phyloP scores from a whole-genome alignment of 345 rosid genomes.

The Pseudoturritis turrita region DNA sequence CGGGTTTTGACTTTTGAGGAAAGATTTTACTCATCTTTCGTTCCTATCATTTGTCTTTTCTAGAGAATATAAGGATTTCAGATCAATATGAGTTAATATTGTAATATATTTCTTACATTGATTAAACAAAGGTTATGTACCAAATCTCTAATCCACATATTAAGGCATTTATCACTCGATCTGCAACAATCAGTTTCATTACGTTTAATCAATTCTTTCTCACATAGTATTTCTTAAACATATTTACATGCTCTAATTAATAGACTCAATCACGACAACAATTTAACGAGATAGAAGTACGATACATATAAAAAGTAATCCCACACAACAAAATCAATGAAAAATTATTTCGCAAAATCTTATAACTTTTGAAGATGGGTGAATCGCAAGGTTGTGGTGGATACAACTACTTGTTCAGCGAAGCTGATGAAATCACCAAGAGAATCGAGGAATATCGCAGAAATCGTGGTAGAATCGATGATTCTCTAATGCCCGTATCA shows the following conservation, averaged over 20 bases:
- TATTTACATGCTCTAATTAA: constrained; percentile 7
- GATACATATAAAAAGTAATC: background rate
- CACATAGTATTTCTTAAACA: background rate
- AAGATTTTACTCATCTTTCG: background rate
- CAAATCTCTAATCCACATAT: background rate
- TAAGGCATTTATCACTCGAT: background rate
- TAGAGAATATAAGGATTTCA: background rate
- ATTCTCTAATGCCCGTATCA: background rate
- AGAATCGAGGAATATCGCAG: background rate
- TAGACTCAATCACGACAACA: constrained; percentile 5
- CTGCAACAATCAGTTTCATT: background rate
- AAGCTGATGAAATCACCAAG: constrained; percentile 21
- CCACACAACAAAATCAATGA: background rate
- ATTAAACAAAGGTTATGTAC: background rate
- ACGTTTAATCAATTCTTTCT: background rate
- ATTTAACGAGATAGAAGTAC: background rate
- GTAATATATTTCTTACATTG: background rate
- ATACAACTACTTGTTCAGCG: constrained; percentile 12
- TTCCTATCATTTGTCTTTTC: background rate
- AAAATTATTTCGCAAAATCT: background rate
- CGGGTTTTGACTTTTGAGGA: background rate
- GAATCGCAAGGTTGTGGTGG: background rate
- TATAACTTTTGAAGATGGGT: background rate
- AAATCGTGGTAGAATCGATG: background rate
- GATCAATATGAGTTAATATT: background rate